phyloP scores from a whole-genome alignment of 129 eudicot genomes.

The Arctium lappa region DNA sequence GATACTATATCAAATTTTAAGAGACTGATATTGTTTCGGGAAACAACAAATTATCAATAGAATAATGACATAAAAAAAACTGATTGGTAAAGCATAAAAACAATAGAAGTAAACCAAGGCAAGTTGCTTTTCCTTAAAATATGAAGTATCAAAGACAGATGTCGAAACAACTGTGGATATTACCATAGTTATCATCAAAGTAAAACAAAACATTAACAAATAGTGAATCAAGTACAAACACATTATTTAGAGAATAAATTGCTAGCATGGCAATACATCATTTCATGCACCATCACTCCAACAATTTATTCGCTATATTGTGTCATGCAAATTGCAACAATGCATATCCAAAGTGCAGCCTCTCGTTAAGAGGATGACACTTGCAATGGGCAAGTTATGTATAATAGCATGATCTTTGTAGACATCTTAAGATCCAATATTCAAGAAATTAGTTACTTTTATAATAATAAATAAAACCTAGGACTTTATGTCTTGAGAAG shows the following conservation, averaged over 20 bases:
- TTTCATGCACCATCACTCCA: not conserved
- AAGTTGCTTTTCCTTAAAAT: not conserved
- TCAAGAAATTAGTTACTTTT: not conserved
- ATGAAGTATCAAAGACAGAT: slow-evolving; percentile 9
- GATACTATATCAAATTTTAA: not conserved
- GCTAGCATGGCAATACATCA: not conserved
- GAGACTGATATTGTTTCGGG: not conserved
- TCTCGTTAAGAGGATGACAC: not conserved
- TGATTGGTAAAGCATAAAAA: not conserved
- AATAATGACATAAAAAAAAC: not conserved
- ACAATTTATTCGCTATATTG: not conserved
- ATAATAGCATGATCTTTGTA: not conserved
- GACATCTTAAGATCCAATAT: not conserved
- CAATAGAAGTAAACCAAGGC: not conserved
- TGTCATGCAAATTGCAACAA: not conserved
- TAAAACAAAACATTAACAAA: not conserved
- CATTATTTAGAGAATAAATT: not conserved
- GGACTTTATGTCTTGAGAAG: no score
- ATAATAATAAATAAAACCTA: not conserved
- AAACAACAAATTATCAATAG: not conserved
- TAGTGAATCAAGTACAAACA: not conserved
- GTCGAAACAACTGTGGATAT: not conserved
- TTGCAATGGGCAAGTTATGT: not conserved
- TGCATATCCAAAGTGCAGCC: not conserved
- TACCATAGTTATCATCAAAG: not conserved